phyloP scores from a whole-genome alignment of 805 yeast species.

The Metschnikowia rubicola region DNA sequence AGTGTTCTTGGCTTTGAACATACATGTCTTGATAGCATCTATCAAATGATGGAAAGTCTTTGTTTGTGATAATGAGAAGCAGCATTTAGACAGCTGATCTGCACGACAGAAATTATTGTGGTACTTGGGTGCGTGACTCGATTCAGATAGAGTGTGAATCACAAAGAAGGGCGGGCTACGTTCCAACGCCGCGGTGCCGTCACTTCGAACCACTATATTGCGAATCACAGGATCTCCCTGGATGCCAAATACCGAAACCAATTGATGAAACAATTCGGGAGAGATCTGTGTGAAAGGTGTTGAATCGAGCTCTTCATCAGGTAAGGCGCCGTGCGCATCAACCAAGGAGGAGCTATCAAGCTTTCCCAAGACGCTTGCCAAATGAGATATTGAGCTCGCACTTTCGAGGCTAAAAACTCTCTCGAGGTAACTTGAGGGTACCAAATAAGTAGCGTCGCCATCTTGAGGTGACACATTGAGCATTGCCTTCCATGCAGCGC shows the following conservation, averaged over 20 bases:
- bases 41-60: constrained; percentile 33
- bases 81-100: constrained; percentile 1
- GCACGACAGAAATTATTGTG: constrained; percentile 6
- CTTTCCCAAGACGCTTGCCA: constrained; percentile 39
- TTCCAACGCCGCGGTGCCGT: constrained; percentile 32
- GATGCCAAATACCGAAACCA: constrained; percentile 55
- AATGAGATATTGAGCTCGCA: constrained; percentile 21
- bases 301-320: constrained; percentile 21
- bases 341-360: constrained; percentile 45
- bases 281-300: constrained; percentile 31
- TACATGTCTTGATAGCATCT: constrained; percentile 22
- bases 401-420: constrained; percentile 30
- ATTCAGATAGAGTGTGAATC: constrained; percentile 31
- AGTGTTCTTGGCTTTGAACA: constrained; percentile 19
- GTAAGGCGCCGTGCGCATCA: constrained; percentile 44
- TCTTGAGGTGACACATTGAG: constrained; percentile 22
- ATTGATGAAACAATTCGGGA: constrained; percentile 41
- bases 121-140: background rate
- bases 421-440: constrained; percentile 46
- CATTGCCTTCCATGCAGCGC: constrained; percentile 10
- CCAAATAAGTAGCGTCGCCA: constrained; percentile 48
- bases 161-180: constrained; percentile 34
- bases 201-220: constrained; percentile 23
- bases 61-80: constrained; percentile 28
- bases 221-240: constrained; percentile 35